Conservation (phyloP, 345 rosid species). For the Pistacia vera region DNA sequence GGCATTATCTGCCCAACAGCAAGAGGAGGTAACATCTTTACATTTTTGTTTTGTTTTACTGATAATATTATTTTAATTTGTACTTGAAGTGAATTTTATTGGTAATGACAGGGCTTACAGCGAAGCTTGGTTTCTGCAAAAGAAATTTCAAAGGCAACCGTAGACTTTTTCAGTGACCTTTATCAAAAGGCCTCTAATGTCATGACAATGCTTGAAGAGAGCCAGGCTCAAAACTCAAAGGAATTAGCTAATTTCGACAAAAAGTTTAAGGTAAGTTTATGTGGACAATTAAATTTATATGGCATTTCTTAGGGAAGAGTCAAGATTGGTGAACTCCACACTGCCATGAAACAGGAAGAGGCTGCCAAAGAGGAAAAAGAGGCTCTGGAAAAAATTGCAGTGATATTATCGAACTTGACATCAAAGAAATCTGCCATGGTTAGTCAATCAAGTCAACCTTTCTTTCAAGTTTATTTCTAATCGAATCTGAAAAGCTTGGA, state of each 20-base stretch:
- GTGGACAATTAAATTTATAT: neutral
- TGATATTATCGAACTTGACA: constrained; percentile 63
- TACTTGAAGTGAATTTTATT: neutral
- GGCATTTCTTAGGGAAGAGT: neutral
- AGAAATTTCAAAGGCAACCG: constrained; percentile 61
- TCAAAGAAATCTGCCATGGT: constrained; percentile 71
- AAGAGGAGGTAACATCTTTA: constrained; percentile 55
- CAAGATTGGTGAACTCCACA: constrained; percentile 10
- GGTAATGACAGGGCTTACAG: constrained; percentile 47
- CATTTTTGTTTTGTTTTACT: constrained; percentile 9
- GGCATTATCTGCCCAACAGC: constrained; percentile 58
- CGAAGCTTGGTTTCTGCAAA: constrained; percentile 60
- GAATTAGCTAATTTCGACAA: constrained; percentile 61
- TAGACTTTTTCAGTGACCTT: constrained; percentile 56
- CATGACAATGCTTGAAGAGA: constrained; percentile 47
- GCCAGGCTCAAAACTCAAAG: constrained; percentile 49
- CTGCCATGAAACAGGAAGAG: constrained; percentile 63
- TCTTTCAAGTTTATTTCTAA: neutral
- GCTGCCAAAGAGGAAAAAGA: constrained; percentile 74
- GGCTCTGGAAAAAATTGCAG: constrained; percentile 64
- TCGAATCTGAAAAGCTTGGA: neutral
- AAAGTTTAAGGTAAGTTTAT: constrained; percentile 54
- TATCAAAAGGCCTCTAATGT: constrained; percentile 56
- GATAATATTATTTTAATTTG: constrained; percentile 3
- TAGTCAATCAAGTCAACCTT: constrained; percentile 3